Evolutionary conservation across 208 protist species (phyloP).

Genomic region (Balamuthia mandrillaris): DNA sequence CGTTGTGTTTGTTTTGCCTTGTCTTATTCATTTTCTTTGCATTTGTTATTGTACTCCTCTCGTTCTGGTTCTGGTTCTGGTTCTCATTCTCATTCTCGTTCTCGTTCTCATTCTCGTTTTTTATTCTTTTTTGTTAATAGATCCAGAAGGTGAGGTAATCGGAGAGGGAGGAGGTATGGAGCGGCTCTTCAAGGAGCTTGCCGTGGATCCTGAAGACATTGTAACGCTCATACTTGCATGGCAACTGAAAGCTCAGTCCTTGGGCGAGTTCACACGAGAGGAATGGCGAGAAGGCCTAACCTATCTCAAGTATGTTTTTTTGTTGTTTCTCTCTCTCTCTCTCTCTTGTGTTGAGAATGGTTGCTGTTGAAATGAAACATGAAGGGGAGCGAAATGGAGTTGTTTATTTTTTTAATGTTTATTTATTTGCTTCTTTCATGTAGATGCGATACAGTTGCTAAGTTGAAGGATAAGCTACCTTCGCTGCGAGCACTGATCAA

Average conservation of each 20-base stretch:
- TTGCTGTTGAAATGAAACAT: neutral
- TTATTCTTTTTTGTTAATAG: too few relatives aligned
- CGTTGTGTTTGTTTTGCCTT: neutral
- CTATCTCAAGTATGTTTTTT: constrained; percentile 1
- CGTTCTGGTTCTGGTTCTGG: too few relatives aligned
- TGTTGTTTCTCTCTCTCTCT: neutral
- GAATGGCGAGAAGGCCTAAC: constrained; percentile 35
- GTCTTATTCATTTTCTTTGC: neutral
- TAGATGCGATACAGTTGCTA: constrained; percentile 9
- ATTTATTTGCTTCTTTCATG: too few relatives aligned
- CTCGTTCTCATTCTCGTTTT: too few relatives aligned
- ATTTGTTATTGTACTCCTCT: neutral
- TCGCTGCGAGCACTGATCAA: neutral
- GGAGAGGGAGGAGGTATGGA: constrained; percentile 3
- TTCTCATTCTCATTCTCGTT: too few relatives aligned
- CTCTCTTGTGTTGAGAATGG: neutral
- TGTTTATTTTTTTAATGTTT: too few relatives aligned
- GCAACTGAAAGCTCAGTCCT: neutral
- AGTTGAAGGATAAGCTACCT: constrained; percentile 32
- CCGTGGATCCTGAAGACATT: constrained; percentile 21
- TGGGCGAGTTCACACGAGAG: constrained; percentile 35
- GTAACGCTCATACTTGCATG: constrained; percentile 45
- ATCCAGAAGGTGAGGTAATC: constrained; percentile 11
- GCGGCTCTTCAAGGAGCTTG: constrained; percentile 34
- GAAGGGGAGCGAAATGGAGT: too few relatives aligned